Conservation (phyloP, 1,139 yeast species). For the Hemisphaericaspora lyxosophila region DNA sequence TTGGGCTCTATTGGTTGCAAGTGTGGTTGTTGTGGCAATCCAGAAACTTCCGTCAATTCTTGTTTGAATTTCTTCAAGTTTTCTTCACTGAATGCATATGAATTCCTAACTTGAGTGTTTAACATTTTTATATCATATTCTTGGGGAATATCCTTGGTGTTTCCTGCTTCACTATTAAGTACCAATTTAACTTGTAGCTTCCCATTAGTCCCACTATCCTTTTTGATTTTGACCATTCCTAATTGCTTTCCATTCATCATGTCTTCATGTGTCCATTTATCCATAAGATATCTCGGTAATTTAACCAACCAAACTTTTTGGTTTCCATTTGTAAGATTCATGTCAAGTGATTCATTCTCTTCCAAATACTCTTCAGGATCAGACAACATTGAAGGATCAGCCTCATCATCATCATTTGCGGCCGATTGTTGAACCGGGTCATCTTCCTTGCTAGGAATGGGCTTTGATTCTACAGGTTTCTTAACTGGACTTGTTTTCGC, state of each 20-base stretch:
- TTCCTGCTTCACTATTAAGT: constrained; percentile 37
- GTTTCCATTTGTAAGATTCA: constrained; percentile 52
- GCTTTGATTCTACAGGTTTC: constrained; percentile 10
- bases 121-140: constrained; percentile 79
- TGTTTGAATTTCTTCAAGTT: constrained; percentile 70
- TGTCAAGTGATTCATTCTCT: constrained; percentile 60
- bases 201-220: constrained; percentile 32
- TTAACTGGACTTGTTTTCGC: constrained; percentile 20
- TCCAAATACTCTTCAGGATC: constrained; percentile 52
- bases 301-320: constrained; percentile 91
- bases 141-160: constrained; percentile 59
- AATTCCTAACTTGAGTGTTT: constrained; percentile 77
- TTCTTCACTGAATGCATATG: constrained; percentile 88
- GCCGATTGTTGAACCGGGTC: constrained; percentile 6
- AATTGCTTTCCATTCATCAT: constrained; percentile 70
- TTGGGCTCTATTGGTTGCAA: constrained; percentile 31
- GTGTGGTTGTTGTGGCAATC: constrained; percentile 50
- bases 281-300: constrained; percentile 83
- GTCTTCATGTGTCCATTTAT: constrained; percentile 70
- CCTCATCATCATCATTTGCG: constrained; percentile 22
- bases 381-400: constrained; percentile 35
- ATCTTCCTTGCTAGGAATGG: constrained; percentile 11
- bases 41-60: constrained; percentile 50
- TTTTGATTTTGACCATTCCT: constrained; percentile 76
- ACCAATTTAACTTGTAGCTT: constrained; percentile 60